phyloP scores from a whole-genome alignment of 192 early-diverging fungal species.

The Obelidium mucronatum region DNA sequence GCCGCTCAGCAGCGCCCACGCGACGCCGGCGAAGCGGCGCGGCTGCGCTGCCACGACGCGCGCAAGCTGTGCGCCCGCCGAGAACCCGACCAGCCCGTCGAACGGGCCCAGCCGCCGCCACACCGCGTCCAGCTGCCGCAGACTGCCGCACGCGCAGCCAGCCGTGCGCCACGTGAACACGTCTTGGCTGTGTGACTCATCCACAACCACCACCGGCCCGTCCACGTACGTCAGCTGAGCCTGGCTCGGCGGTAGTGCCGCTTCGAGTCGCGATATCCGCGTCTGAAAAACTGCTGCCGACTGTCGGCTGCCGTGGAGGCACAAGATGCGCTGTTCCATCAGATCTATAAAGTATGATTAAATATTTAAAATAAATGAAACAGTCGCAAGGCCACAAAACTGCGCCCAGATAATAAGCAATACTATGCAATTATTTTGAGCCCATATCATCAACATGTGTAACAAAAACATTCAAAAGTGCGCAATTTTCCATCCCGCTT shows the following conservation, averaged over 20 bases:
- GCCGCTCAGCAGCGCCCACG: conserved; percentile 7
- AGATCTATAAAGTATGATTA: too few species aligned
- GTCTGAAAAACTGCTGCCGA: conserved; percentile 16
- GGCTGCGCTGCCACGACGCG: conserved; percentile 8
- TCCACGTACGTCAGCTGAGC: conserved; percentile 24
- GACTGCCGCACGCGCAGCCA: neutral
- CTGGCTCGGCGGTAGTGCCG: neutral
- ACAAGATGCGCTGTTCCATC: conserved; percentile 33
- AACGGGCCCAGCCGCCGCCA: conserved; percentile 31
- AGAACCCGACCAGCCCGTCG: conserved; percentile 35
- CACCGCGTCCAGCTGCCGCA: neutral
- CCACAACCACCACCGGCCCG: conserved; percentile 29
- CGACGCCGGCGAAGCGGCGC: conserved; percentile 2
- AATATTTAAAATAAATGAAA: too few species aligned
- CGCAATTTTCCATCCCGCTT: too few species aligned
- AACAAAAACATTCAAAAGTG: too few species aligned
- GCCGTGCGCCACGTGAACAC: neutral
- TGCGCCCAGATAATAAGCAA: too few species aligned
- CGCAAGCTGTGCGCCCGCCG: conserved; percentile 15
- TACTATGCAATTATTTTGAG: too few species aligned
- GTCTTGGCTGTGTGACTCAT: neutral
- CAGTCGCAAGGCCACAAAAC: too few species aligned
- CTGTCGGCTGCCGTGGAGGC: conserved; percentile 34
- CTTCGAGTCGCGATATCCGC: conserved; percentile 23
- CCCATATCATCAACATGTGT: too few species aligned